Evolutionary conservation across 2,329 filamentous ascomycete genomes (phyloP).

Genomic region (Penicillium sp.): DNA sequence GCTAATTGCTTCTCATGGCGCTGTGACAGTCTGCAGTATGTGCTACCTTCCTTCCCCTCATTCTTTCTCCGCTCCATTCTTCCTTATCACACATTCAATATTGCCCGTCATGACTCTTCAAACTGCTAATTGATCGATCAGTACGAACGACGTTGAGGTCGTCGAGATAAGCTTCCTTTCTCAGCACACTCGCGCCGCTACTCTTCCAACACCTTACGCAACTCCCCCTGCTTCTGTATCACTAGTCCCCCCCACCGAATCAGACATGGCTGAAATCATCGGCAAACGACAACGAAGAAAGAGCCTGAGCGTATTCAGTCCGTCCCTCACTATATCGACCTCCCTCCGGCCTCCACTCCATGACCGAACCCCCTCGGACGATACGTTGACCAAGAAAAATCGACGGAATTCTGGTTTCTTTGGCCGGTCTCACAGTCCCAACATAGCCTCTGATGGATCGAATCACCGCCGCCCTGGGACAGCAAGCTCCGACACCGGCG

Average conservation of each 20-base stretch:
- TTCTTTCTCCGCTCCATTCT: conserved; percentile 19
- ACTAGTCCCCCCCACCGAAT: background rate
- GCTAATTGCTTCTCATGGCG: conserved; percentile 34
- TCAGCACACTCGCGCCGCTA: conserved; percentile 12
- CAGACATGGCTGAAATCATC: conserved; percentile 33
- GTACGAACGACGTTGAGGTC: conserved; percentile 31
- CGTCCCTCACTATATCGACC: conserved; percentile 25
- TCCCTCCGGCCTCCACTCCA: conserved; percentile 26
- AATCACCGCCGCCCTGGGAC: conserved; percentile 30
- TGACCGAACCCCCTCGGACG: conserved; percentile 40
- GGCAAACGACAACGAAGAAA: conserved; percentile 38
- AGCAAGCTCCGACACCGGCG: conserved; percentile 27
- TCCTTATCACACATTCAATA: conserved; percentile 9
- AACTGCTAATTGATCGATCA: conserved; percentile 10
- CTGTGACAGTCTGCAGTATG: conserved; percentile 31
- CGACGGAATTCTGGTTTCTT: conserved; percentile 43
- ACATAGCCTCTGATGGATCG: conserved; percentile 28
- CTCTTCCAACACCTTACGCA: background rate
- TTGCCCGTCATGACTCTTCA: background rate
- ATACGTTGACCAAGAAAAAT: conserved; percentile 33
- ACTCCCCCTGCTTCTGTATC: conserved; percentile 9
- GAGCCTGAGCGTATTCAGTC: conserved; percentile 35
- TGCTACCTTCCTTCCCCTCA: conserved; percentile 22
- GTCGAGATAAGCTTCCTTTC: conserved; percentile 27
- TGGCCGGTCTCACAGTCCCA: conserved; percentile 27